These are phyloP conservation scores for Triangularia setosa DNA, from an alignment of 2,329 filamentous ascomycete species.

Conservation along the genomic window DNA sequence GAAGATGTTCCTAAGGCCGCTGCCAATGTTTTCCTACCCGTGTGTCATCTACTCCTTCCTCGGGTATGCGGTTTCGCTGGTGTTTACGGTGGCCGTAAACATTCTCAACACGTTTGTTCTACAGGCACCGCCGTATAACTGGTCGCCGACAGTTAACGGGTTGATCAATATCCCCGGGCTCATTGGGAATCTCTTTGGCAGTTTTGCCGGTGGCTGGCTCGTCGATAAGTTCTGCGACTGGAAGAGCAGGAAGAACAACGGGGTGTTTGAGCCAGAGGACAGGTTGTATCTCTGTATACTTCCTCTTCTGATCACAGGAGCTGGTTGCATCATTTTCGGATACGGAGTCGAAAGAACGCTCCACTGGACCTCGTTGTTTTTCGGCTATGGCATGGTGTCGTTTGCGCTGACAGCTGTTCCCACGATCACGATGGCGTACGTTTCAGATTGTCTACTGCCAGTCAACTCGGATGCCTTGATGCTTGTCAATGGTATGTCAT, in stretches of 20 bases:
- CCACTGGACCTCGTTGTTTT: constrained; percentile 42
- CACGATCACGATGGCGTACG: constrained; percentile 43
- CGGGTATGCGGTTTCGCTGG: constrained; percentile 30
- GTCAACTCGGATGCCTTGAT: constrained; percentile 32
- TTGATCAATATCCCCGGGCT: constrained; percentile 32
- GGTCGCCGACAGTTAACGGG: constrained; percentile 31
- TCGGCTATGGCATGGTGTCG: constrained; percentile 44
- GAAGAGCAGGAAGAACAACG: constrained; percentile 37
- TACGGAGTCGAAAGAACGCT: constrained; percentile 39
- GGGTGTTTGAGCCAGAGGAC: constrained; percentile 43
- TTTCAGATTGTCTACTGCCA: constrained; percentile 33
- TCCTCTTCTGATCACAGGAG: constrained; percentile 38
- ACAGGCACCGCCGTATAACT: constrained; percentile 32
- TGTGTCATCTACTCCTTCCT: constrained; percentile 32
- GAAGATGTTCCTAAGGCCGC: constrained; percentile 29
- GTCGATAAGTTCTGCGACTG: constrained; percentile 41
- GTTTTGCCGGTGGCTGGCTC: constrained; percentile 40
- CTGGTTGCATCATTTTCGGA: constrained; percentile 42
- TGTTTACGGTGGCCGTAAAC: constrained; percentile 30
- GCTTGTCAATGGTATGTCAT: constrained; percentile 31
- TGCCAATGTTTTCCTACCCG: constrained; percentile 31
- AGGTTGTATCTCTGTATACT: constrained; percentile 39
- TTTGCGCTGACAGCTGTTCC: constrained; percentile 42
- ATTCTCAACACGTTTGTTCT: constrained; percentile 32
- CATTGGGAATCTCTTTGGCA: constrained; percentile 41